Base-by-base conservation (phyloP, 306 rosid species). In the Pyrus communis region DNA sequence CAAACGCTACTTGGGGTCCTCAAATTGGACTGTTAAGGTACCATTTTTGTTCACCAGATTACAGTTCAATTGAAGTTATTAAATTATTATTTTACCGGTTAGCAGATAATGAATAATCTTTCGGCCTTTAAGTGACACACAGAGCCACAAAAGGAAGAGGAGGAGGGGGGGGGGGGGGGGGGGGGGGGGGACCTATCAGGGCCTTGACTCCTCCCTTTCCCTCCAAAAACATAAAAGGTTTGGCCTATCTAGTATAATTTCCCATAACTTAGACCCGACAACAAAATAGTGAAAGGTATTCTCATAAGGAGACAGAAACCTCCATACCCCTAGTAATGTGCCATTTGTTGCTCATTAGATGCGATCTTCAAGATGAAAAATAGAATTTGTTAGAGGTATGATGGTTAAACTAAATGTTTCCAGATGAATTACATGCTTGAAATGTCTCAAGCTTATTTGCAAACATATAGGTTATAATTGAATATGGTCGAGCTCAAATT, bases 21-120 rank as follows among this genome's bases (percentile, higher is more conserved):
- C 77, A 33, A 88, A 91, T 40, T 93, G 97, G 98, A 93, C 98
- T 49, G 98, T 93, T 55, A 87, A 85, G 97, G 98, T 93, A 82
- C 11, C 35, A 35, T n/a, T 67, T 54, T 21, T 6, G n/a, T 67
- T 17, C 17, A 66, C 15, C 45, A 21, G 7, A n/a, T 59, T 49
- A 43, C 28, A 22, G 5, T 58, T 35, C 23, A 67, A 17, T 40
- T 21, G 17, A 3, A 73, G 75, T 42, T 3, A 61, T 27, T 52
- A 73, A 38, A 18, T 14, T 31, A 59, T 7, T 14, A 60, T 25
- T 65, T 35, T 23, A 45, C 30, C 4, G 28, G 46, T 5, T 43
- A 14, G n/a, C 22, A 31, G 22, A 21, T 28, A 38, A 40, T 40
- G 27, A 21, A 27, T 43, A 42, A 28, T 7, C 18, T 55, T 71